These are phyloP conservation scores for Dipodascopsis tothii DNA, from an alignment of 805 yeast species.

Conservation along the genomic window DNA sequence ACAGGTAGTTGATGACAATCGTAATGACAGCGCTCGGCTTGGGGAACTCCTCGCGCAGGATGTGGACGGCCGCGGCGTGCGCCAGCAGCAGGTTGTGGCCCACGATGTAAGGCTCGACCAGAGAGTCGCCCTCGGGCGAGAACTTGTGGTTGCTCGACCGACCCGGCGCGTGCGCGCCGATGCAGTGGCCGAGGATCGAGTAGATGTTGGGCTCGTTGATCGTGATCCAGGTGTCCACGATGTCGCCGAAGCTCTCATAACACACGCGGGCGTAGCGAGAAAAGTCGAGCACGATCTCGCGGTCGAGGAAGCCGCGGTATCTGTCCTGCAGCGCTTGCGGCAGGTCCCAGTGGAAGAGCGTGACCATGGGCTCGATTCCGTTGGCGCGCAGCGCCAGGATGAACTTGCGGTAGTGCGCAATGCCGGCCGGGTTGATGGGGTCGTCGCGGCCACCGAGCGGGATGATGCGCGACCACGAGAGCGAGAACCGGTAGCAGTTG, in stretches of 20 bases:
- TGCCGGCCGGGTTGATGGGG: slow-evolving; percentile 26
- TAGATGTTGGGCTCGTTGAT: slow-evolving; percentile 32
- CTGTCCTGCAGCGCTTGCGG: slow-evolving; percentile 28
- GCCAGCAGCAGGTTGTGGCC: slow-evolving; percentile 27
- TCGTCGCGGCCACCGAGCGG: slow-evolving; percentile 28
- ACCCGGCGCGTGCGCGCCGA: slow-evolving; percentile 15
- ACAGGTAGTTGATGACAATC: slow-evolving; percentile 29
- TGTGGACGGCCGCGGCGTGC: slow-evolving; percentile 28
- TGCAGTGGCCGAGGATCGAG: slow-evolving; percentile 7
- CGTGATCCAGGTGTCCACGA: slow-evolving; percentile 32
- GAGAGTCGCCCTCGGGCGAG: slow-evolving; percentile 25
- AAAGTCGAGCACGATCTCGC: slow-evolving; percentile 31
- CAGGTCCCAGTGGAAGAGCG: slow-evolving; percentile 34
- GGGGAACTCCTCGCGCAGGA: slow-evolving; percentile 29
- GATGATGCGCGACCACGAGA: slow-evolving; percentile 35
- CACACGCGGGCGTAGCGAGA: slow-evolving; percentile 32
- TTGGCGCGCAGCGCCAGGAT: slow-evolving; percentile 28
- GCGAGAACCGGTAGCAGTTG: slow-evolving; percentile 31
- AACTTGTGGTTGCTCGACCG: slow-evolving; percentile 10
- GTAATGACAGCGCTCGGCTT: slow-evolving; percentile 28
- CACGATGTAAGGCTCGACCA: slow-evolving; percentile 25
- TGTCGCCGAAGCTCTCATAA: slow-evolving; percentile 30
- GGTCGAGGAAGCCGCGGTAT: slow-evolving; percentile 29
- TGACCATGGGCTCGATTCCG: slow-evolving; percentile 30
- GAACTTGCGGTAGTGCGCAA: slow-evolving; percentile 31